Percentiles rank a stretch among this genome's conserved stretches.
phyloP scores from a whole-genome alignment of 331 rosid species.

The Acacia pycnantha region DNA sequence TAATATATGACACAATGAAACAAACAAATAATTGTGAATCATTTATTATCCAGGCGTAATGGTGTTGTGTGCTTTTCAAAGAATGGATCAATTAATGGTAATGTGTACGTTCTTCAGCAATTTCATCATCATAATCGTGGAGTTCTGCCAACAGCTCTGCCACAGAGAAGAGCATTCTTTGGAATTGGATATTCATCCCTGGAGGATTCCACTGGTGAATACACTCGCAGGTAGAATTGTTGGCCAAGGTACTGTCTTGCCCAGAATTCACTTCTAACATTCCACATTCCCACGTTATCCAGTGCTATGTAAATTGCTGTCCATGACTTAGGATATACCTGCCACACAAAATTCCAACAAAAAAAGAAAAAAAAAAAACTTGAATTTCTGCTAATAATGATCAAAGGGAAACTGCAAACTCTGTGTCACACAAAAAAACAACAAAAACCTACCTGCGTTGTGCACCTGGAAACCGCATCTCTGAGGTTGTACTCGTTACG shows the following conservation, averaged over 20 bases:
- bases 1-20: background rate
- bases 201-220: constrained; percentile 57
- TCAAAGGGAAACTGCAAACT: background rate
- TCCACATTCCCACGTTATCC: constrained; percentile 96
- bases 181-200: constrained; percentile 88
- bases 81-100: constrained; percentile 21
- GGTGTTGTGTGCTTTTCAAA: constrained; percentile 29
- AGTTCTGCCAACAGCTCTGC: constrained; percentile 59
- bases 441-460: constrained; percentile 65
- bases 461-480: constrained; percentile 79
- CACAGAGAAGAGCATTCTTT: constrained; percentile 85
- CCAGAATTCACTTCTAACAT: constrained; percentile 84
- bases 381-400: background rate
- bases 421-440: background rate
- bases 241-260: constrained; percentile 90
- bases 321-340: constrained; percentile 97
- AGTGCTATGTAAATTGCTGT: constrained; percentile 82
- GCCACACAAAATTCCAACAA: background rate
- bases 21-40: constrained; percentile 14
- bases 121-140: constrained; percentile 7
- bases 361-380: background rate
- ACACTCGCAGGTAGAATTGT: constrained; percentile 80
- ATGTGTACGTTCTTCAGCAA: background rate
- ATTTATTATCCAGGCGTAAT: constrained; percentile 13
- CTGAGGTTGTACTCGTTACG: constrained; percentile 68